These are phyloP conservation scores for Vigna reflexopilosa DNA, from an alignment of 306 rosid species.

Conservation along the genomic window DNA sequence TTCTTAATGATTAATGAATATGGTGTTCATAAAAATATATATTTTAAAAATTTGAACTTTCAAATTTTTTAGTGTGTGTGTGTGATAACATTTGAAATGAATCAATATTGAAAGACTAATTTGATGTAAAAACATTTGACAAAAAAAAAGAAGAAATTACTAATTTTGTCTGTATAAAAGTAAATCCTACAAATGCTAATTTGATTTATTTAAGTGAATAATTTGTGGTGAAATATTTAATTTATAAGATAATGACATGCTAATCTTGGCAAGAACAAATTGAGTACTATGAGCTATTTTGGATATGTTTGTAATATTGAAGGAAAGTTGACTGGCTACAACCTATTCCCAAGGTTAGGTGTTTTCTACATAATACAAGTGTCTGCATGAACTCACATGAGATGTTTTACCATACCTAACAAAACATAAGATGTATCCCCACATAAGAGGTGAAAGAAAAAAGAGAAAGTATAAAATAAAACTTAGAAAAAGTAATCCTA, in stretches of 20 bases:
- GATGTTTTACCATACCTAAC: background rate
- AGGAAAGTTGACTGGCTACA: background rate
- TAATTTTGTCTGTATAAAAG: background rate
- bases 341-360: background rate
- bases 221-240: background rate
- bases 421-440: background rate
- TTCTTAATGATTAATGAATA: background rate
- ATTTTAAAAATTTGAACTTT: background rate
- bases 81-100: background rate
- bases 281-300: background rate
- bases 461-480: too few species aligned
- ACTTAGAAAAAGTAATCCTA: too few species aligned
- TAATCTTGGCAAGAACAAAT: constrained; percentile 1
- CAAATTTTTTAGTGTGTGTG: too few species aligned
- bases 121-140: background rate
- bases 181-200: background rate
- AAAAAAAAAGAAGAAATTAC: background rate
- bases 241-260: background rate
- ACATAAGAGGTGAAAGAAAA: too few species aligned
- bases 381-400: background rate
- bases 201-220: background rate
- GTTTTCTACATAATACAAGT: too few species aligned
- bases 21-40: background rate
- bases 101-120: background rate
- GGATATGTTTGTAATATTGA: background rate